Evolutionary conservation across 83 land plant genomes (phyloP), one percentile per base, ranked within the genome.

Genomic region (Picea abies): DNA sequence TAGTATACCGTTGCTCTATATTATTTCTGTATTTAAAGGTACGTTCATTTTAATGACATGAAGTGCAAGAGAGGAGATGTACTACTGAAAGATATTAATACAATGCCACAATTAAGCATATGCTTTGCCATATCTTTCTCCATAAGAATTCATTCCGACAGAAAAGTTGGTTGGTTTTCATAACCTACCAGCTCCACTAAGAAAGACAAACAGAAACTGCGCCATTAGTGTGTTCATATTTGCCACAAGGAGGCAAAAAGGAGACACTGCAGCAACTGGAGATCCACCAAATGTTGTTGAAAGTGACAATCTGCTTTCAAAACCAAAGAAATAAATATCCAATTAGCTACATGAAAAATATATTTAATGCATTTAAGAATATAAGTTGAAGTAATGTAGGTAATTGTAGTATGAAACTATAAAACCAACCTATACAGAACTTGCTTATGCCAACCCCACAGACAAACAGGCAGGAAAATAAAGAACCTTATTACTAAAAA

Each of bases 251-350:
- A 88, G 76, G 37, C 80, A 88, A 76, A 76, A 88, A n/a, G 89
- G 90, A n/a, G 90, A 88, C 17, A 80, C 78, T 6, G 90, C 90
- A 84, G 68, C 81, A 22, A 88, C 80, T 56, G 90, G 86, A 4
- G 89, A 63, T 17, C 90, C 90, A n/a, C 90, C 90, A 80, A 86
- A 88, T 7, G 90, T 88, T 85, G 90, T 88, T 62, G 90, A 88
- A 76, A 88, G 80, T 19, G 90, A 88, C 60, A 88, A 81, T 29
- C 89, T 86, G 89, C 62, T 61, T 26, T 26, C 22, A 60, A 60
- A 79, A 79, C 60, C 60, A 41, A 79, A 79, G 9, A 61, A 19
- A 61, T 15, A 35, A 79, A 61, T 32, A 62, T 32, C 23, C 11
- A 4, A 76, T 52, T 52, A 52, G 14, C 14, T 52, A 52, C 56